A percentile compares a stretch with the other conserved stretches of the same genome.
phyloP scores from a whole-genome alignment of 129 eudicot species.

The Centaurea solstitialis region DNA sequence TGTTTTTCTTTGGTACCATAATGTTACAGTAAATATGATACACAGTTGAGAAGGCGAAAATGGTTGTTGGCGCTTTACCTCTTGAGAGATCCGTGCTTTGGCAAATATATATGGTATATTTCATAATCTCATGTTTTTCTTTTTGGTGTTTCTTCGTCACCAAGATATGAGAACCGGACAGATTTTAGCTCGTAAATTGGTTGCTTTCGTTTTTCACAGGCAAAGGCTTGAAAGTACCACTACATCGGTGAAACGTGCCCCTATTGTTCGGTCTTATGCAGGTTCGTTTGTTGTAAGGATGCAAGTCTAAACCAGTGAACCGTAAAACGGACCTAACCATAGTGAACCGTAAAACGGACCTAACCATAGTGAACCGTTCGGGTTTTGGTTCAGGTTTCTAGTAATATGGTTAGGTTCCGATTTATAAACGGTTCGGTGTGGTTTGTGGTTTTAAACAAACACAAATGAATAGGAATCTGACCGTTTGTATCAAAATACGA shows the following conservation, averaged over 20 bases:
- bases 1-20: background rate
- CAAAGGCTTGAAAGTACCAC: constrained; percentile 67
- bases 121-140: background rate
- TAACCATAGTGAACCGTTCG: background rate
- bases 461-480: too few relatives aligned
- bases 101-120: constrained; percentile 76
- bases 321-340: background rate
- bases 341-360: background rate
- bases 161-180: background rate
- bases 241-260: constrained; percentile 66
- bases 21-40: background rate
- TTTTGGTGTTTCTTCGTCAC: background rate
- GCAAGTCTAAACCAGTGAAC: background rate
- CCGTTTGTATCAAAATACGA: background rate
- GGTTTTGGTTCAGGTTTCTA: too few relatives aligned
- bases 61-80: constrained; percentile 86
- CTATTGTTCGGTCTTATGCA: constrained; percentile 73
- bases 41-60: constrained; percentile 82
- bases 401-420: background rate
- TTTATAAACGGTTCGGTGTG: background rate
- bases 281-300: constrained; percentile 44
- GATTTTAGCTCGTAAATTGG: constrained; percentile 1
- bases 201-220: constrained; percentile 39
- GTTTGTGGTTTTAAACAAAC: background rate
- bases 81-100: constrained; percentile 94